Evolutionary conservation across 805 yeast genomes (phyloP).

Genomic region (Wickerhamiella kurtzmanii): DNA sequence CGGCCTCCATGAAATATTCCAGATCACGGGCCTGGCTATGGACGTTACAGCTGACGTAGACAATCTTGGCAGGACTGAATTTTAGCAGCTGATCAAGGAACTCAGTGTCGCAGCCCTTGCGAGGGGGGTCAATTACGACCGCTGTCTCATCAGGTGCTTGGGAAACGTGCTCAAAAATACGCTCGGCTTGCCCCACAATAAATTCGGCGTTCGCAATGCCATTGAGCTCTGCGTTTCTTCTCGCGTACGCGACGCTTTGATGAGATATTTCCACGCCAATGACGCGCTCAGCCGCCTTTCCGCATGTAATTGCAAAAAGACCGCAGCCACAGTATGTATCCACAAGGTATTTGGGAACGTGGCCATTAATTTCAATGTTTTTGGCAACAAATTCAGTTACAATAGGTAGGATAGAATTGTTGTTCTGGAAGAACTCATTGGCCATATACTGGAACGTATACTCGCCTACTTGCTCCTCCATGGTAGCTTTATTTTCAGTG

Average conservation of each 20-base stretch:
- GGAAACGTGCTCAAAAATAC: conserved; percentile 51
- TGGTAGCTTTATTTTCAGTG: conserved; percentile 64
- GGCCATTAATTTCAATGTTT: conserved; percentile 38
- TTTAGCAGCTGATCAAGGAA: conserved; percentile 75
- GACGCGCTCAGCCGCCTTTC: conserved; percentile 65
- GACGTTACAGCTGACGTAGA: conserved; percentile 94
- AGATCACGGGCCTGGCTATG: conserved; percentile 95
- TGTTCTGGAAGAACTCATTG: conserved; percentile 93
- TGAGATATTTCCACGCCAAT: conserved; percentile 91
- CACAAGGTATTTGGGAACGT: conserved; percentile 51
- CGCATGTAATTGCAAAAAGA: conserved; percentile 75
- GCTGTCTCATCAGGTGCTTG: conserved; percentile 68
- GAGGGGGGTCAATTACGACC: conserved; percentile 90
- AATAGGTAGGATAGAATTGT: conserved; percentile 74
- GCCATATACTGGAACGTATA: conserved; percentile 78
- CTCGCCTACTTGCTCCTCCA: conserved; percentile 54
- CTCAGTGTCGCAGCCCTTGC: conserved; percentile 88
- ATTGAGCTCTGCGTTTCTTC: conserved; percentile 63
- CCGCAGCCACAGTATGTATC: conserved; percentile 98
- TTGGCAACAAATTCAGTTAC: conserved; percentile 72
- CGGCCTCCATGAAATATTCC: conserved; percentile 58
- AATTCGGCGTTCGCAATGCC: conserved; percentile 66
- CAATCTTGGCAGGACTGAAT: conserved; percentile 72
- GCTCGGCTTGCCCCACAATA: conserved; percentile 85
- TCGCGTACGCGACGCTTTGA: conserved; percentile 81